Evolutionary conservation across 2,329 filamentous ascomycete species (phyloP).

Genomic region (Phoma sp.): DNA sequence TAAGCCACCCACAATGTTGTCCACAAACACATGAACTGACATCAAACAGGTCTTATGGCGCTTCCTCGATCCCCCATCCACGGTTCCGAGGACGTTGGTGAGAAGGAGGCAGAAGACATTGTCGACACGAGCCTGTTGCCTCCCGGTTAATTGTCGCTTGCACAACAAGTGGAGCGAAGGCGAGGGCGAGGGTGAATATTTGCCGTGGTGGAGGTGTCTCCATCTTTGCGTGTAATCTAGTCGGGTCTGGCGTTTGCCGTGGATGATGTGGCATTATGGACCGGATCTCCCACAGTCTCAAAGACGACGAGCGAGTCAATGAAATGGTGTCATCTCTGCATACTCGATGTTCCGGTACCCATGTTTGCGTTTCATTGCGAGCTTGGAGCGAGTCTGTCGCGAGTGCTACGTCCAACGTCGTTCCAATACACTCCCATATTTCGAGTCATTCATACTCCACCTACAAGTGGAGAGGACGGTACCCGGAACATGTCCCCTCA

Average conservation of each 20-base stretch:
- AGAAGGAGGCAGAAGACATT: constrained; percentile 91
- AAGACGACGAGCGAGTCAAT: constrained; percentile 4
- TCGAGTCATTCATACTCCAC: constrained; percentile 3
- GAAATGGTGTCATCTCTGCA: constrained; percentile 3
- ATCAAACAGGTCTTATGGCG: constrained; percentile 78
- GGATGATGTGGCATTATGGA: constrained; percentile 4
- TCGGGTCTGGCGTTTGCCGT: constrained; percentile 14
- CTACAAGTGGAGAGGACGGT: background rate
- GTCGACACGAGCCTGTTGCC: constrained; percentile 94
- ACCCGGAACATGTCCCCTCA: background rate
- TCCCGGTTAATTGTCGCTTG: constrained; percentile 69
- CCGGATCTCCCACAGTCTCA: background rate
- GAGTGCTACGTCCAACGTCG: background rate
- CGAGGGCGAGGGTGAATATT: background rate
- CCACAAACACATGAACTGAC: constrained; percentile 19
- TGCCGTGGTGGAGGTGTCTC: constrained; percentile 8
- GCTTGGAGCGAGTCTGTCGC: background rate
- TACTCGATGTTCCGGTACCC: background rate
- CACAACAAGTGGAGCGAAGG: background rate
- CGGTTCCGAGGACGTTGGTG: constrained; percentile 71
- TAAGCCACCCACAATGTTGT: constrained; percentile 40
- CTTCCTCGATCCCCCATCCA: constrained; percentile 90
- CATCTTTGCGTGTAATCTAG: constrained; percentile 20
- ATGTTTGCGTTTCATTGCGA: background rate
- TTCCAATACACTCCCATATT: background rate